Evolutionary conservation across 2,329 filamentous ascomycete genomes (phyloP).

Genomic region (Fusarium sp.): DNA sequence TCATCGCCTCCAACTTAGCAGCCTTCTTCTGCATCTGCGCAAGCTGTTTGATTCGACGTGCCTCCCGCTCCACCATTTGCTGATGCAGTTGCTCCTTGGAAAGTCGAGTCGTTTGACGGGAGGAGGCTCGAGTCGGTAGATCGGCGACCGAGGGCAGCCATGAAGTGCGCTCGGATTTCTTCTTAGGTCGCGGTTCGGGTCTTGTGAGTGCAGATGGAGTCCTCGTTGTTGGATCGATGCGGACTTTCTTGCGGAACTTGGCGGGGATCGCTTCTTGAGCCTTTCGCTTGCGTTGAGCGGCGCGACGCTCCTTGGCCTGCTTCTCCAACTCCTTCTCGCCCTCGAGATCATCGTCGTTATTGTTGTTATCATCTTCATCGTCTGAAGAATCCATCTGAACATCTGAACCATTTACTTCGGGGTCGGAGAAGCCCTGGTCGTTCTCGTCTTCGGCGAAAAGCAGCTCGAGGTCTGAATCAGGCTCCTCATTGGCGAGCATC

Average conservation of each 20-base stretch:
- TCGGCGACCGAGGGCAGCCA: conserved; percentile 70
- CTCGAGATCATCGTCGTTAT: conserved; percentile 76
- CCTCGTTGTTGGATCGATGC: conserved; percentile 70
- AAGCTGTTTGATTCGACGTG: conserved; percentile 77
- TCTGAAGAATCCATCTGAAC: conserved; percentile 88
- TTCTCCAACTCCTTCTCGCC: conserved; percentile 90
- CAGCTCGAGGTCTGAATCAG: conserved; percentile 76
- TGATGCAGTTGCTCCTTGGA: conserved; percentile 74
- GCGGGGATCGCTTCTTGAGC: conserved; percentile 79
- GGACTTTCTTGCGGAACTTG: conserved; percentile 80
- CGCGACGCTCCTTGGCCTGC: conserved; percentile 76
- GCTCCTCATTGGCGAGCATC: conserved; percentile 80
- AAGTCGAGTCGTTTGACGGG: conserved; percentile 68
- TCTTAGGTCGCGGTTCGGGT: conserved; percentile 66
- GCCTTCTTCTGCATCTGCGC: conserved; percentile 76
- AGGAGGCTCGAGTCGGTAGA: conserved; percentile 70
- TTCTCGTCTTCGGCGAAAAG: conserved; percentile 82
- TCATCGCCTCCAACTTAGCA: conserved; percentile 78
- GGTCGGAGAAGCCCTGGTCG: conserved; percentile 78
- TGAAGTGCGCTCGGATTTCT: conserved; percentile 71
- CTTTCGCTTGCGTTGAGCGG: conserved; percentile 82
- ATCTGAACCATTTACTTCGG: conserved; percentile 76
- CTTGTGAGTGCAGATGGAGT: conserved; percentile 55
- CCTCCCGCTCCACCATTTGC: conserved; percentile 80
- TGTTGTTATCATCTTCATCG: conserved; percentile 80